phyloP scores from a whole-genome alignment of 1,284 basidiomycete species.

The Taiwanofungus camphoratus region DNA sequence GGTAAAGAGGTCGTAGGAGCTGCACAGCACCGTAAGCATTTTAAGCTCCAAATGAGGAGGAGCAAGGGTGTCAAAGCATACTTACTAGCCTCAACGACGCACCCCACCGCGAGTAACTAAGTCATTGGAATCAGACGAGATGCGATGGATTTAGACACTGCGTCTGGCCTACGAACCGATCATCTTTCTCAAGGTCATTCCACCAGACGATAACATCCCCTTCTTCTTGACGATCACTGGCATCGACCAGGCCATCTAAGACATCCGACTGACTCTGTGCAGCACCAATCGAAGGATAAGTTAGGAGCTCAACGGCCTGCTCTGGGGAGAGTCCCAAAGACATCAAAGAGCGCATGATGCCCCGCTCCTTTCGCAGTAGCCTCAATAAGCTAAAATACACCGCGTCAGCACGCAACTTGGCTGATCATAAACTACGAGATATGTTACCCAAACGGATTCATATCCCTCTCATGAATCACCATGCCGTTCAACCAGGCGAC shows the following conservation, averaged over 20 bases:
- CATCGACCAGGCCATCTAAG: constrained; percentile 79
- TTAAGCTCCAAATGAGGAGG: background rate
- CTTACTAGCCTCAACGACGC: constrained; percentile 45
- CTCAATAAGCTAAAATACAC: constrained; percentile 51
- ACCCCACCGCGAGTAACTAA: constrained; percentile 51
- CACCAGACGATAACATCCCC: constrained; percentile 76
- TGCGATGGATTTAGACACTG: background rate
- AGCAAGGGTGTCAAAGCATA: constrained; percentile 4
- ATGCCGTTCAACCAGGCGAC: constrained; percentile 80
- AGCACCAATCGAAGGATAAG: constrained; percentile 50
- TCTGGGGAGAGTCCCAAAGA: constrained; percentile 54
- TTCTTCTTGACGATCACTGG: constrained; percentile 80
- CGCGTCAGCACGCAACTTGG: background rate
- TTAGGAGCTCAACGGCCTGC: constrained; percentile 70
- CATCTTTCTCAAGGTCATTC: constrained; percentile 88
- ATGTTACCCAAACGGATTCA: constrained; percentile 62
- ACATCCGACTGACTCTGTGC: constrained; percentile 46
- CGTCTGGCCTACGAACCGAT: constrained; percentile 36
- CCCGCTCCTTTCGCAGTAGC: constrained; percentile 69
- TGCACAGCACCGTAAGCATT: constrained; percentile 21
- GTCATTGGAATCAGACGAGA: background rate
- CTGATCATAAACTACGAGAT: background rate
- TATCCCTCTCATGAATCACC: constrained; percentile 52
- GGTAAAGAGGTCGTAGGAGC: constrained; percentile 68
- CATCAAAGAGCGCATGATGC: constrained; percentile 56